Base-by-base conservation (phyloP, 2,329 filamentous ascomycete genomes). In the Neonectria sp. region DNA sequence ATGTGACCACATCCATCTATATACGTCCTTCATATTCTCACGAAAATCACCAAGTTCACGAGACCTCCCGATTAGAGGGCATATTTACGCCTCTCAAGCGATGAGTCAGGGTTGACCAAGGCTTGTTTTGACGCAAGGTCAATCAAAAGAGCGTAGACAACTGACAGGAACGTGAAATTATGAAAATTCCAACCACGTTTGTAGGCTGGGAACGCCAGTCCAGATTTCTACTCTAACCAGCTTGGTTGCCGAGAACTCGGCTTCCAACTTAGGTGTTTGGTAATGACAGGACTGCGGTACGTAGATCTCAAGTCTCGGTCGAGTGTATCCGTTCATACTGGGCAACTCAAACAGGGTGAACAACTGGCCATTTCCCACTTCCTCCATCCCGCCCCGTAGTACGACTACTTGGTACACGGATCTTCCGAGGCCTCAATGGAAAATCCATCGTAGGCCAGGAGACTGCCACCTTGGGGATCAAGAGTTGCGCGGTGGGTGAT, bases 111-210 rank as follows among this genome's bases (percentile, higher is more conserved):
- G 43, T 21, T 8, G 17, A 45, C 6, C 17, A 45, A 45, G n/a
- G 4, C 17, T 24, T 45, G 17, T 6, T 45, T 17, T 45, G 43
- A 21, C n/a, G 5, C n/a, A 24, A 45, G 43, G 6, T 45, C 21
- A 45, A 45, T 45, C 40, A 45, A 45, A n/a, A 45, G 40, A 45
- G 40, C 40, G 40, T 45, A 45, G 40, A 45, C 40, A 45, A 21
- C 40, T 45, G 40, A 45, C 5, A 45, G 17, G 24, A 45, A 45
- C 17, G 43, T 21, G 43, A 45, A 45, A 45, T 21, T 24, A 45
- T 45, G 43, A 45, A n/a, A 45, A 45, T 45, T 45, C 43, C 24
- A 45, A 21, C 43, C 17, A 24, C 6, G 43, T n/a, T 45, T 45
- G 43, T 45, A 45, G 43, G n/a, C 43, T 45, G 43, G 43, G 43